Conservation (phyloP, 306 rosid genomes). For the Echinosophora koreensis region DNA sequence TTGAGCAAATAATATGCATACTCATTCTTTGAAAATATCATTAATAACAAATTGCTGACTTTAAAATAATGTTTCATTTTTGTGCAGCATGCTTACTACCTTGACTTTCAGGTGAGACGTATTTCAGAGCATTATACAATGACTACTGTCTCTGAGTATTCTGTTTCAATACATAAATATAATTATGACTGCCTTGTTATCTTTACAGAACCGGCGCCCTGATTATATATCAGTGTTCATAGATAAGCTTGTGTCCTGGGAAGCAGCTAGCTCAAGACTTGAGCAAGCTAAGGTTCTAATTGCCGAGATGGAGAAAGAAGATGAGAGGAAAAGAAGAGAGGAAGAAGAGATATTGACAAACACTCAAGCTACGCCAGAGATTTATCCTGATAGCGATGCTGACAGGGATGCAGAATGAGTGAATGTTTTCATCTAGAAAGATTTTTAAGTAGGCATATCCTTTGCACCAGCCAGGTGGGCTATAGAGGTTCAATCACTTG, state of each 20-base stretch:
- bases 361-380: conserved; percentile 46
- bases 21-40: not conserved
- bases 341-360: conserved; percentile 45
- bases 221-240: conserved; percentile 75
- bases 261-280: conserved; percentile 70
- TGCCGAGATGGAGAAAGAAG: conserved; percentile 60
- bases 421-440: conserved; percentile 4
- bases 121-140: conserved; percentile 32
- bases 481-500: conserved; percentile 18
- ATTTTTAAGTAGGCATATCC: conserved; percentile 26
- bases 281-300: conserved; percentile 74
- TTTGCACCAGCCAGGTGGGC: not conserved
- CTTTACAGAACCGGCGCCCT: conserved; percentile 64
- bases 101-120: conserved; percentile 82
- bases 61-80: conserved; percentile 37
- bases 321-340: conserved; percentile 54
- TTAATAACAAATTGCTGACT: conserved; percentile 46
- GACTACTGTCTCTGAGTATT: not conserved
- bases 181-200: conserved; percentile 37
- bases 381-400: conserved; percentile 52
- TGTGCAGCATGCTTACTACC: conserved; percentile 93
- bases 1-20: not conserved
- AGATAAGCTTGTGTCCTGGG: conserved; percentile 93
- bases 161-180: conserved; percentile 34
- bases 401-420: conserved; percentile 52